phyloP scores from a whole-genome alignment of 495 filamentous ascomycete species.

The Penicillium goetzii region DNA sequence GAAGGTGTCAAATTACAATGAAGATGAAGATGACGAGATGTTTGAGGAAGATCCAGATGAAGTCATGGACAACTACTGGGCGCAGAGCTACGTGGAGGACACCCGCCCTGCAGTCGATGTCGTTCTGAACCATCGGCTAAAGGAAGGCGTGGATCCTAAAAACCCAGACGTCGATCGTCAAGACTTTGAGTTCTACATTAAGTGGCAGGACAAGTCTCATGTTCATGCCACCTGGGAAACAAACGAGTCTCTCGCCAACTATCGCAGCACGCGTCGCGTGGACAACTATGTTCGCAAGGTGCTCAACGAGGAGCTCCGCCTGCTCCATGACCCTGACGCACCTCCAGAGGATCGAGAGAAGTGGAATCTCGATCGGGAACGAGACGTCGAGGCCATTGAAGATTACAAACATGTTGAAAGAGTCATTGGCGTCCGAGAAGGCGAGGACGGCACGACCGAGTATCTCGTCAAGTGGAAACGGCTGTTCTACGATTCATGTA shows the following conservation, averaged over 20 bases:
- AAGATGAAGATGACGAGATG: conserved; percentile 75
- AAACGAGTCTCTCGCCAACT: conserved; percentile 65
- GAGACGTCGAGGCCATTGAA: conserved; percentile 77
- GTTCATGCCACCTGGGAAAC: conserved; percentile 95
- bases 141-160: conserved; percentile 64
- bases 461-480: conserved; percentile 93
- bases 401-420: conserved; percentile 91
- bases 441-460: conserved; percentile 69
- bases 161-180: conserved; percentile 64
- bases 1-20: conserved; percentile 85
- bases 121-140: conserved; percentile 81
- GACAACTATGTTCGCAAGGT: conserved; percentile 93
- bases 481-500: conserved; percentile 86
- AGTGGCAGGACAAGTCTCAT: conserved; percentile 95
- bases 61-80: conserved; percentile 64
- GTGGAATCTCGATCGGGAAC: conserved; percentile 85
- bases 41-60: conserved; percentile 70
- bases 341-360: conserved; percentile 88
- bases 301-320: conserved; percentile 71
- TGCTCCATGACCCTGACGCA: conserved; percentile 69
- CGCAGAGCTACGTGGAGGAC: conserved; percentile 65
- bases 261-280: conserved; percentile 77
- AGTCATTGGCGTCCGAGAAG: conserved; percentile 78
- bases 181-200: conserved; percentile 93
- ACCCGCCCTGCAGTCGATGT: conserved; percentile 82